Conservation (phyloP, 2,329 filamentous ascomycete genomes). For the Pseudogymnoascus sp. region DNA sequence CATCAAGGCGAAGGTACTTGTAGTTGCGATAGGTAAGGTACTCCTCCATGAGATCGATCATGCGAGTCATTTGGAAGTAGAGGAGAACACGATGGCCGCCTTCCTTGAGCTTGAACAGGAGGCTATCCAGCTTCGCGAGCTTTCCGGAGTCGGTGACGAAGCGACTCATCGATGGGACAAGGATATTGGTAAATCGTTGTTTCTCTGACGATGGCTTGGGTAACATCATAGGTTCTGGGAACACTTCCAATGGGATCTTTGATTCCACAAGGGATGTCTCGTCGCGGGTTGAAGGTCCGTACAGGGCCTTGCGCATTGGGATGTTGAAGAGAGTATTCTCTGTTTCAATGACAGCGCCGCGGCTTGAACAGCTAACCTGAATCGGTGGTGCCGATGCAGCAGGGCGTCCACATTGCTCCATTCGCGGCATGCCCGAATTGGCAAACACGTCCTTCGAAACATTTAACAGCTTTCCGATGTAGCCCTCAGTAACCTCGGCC, state of each 20-base stretch:
- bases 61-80: slow-evolving; percentile 99
- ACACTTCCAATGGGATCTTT: slow-evolving; percentile 57
- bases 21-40: slow-evolving; percentile 98
- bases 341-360: slow-evolving; percentile 54
- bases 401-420: slow-evolving; percentile 77
- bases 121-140: slow-evolving; percentile 78
- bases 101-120: slow-evolving; percentile 84
- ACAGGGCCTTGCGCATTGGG: slow-evolving; percentile 65
- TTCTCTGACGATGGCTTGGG: slow-evolving; percentile 74
- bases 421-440: slow-evolving; percentile 61
- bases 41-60: slow-evolving; percentile 99
- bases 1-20: slow-evolving; percentile 94
- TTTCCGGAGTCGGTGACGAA: slow-evolving; percentile 98
- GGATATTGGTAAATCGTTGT: slow-evolving; percentile 79
- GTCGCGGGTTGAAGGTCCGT: slow-evolving; percentile 52
- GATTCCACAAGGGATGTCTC: slow-evolving; percentile 68
- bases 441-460: slow-evolving; percentile 59
- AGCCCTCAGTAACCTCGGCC: slow-evolving; percentile 60
- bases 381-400: slow-evolving; percentile 78
- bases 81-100: slow-evolving; percentile 86
- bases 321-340: slow-evolving; percentile 72
- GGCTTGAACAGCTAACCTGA: slow-evolving; percentile 66
- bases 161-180: slow-evolving; percentile 90
- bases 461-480: slow-evolving; percentile 69
- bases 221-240: slow-evolving; percentile 57